Evolutionary conservation across 2,329 filamentous ascomycete species (phyloP), one percentile per base, ranked within the genome.

Genomic region (Epichloe gansuensis): DNA sequence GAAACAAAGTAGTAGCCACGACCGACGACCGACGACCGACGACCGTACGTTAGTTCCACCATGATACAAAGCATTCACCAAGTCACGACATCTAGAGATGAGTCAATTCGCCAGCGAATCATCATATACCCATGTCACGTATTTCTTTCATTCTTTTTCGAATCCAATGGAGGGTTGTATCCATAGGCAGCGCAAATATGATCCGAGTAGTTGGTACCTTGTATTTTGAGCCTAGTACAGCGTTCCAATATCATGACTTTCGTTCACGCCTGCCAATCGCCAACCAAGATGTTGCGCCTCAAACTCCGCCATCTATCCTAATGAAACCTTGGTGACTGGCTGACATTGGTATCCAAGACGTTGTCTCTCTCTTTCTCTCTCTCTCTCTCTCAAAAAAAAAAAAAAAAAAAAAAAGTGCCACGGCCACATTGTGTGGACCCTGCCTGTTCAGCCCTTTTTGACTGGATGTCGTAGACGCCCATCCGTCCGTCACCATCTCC

Each of bases 391-490:
- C 17, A 1, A 2, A 17, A 17, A 17, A 17, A 17, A 17, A 17
- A 17, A 17, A 17, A 17, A 17, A 17, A 17, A 17, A 9, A 31
- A 1, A 44, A 44, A 37, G 2, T 7, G 28, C 7, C 31, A 13
- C 17, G 15, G 11, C n/a, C 39, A 25, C 21, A 23, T 21, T 6
- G 13, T 13, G 5, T 37, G 28, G 3, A 17, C 31, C 21, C 15
- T 39, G 21, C 13, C 21, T 39, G 15, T 4, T 21, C 43, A n/a
- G 21, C 31, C 21, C 48, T 55, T 31, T 46, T 68, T 21, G 52
- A 65, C 28, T 61, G 54, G 2, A 72, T 59, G 48, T 69, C 65
- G 56, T 69, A 72, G 4, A 71, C 60, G 3, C 65, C 62, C 31
- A 69, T 60, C 15, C 60, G 63, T 1, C 69, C 70, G 1, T 67